These are phyloP conservation scores for Fereydounia khargensis DNA, from an alignment of 1,284 basidiomycete genomes.

Conservation along the genomic window DNA sequence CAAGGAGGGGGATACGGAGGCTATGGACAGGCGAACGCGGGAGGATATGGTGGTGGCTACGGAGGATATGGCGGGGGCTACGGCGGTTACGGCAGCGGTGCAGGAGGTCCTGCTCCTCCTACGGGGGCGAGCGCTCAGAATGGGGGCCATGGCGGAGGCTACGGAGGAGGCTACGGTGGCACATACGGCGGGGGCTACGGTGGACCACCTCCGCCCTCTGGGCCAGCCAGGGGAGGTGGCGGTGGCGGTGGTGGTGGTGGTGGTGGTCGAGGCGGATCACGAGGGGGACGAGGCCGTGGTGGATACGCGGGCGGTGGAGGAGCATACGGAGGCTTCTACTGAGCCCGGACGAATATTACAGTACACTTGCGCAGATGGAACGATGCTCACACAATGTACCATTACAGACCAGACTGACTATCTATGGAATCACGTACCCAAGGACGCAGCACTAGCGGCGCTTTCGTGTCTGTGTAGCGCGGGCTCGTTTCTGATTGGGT, in stretches of 20 bases:
- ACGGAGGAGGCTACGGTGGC: constrained; percentile 19
- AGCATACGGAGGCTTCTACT: constrained; percentile 25
- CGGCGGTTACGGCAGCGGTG: constrained; percentile 14
- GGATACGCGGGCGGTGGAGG: constrained; percentile 16
- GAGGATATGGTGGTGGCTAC: constrained; percentile 8
- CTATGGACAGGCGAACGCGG: constrained; percentile 6
- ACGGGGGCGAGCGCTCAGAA: too few species aligned
- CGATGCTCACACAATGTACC: too few species aligned
- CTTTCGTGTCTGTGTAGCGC: too few species aligned
- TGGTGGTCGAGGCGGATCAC: constrained; percentile 2
- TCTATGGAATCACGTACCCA: too few species aligned
- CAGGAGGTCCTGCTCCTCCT: constrained; percentile 1
- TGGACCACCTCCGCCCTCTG: neutral
- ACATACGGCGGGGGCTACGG: constrained; percentile 1
- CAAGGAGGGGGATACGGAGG: constrained; percentile 7
- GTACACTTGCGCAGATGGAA: too few species aligned
- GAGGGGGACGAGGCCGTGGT: neutral
- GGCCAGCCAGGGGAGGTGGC: constrained; percentile 5
- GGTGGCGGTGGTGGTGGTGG: constrained; percentile 3
- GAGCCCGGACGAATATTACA: too few species aligned
- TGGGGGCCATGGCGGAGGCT: constrained; percentile 7
- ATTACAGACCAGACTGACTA: too few species aligned
- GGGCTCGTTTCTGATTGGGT: too few species aligned
- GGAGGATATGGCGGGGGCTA: constrained; percentile 26
- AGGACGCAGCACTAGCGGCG: too few species aligned